These are phyloP conservation scores for Helotiales sp. DNA, from an alignment of 2,329 filamentous ascomycete genomes.

Conservation along the genomic window DNA sequence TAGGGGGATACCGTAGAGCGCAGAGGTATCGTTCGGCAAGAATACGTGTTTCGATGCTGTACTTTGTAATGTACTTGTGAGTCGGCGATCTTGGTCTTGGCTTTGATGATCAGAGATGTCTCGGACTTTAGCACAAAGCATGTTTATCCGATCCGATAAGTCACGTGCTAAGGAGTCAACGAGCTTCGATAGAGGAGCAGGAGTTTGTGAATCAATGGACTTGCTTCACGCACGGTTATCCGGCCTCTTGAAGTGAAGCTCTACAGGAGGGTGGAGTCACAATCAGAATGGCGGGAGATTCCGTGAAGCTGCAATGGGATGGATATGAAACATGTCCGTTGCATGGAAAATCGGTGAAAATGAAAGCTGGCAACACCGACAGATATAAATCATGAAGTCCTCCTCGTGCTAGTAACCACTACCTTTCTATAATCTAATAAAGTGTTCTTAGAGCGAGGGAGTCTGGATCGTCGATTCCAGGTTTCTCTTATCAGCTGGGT, in stretches of 20 bases:
- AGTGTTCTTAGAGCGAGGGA: not conserved
- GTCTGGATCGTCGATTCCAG: not conserved
- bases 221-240: not conserved
- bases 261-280: not conserved
- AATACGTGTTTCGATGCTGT: not conserved
- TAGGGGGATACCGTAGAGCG: too few species aligned
- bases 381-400: not conserved
- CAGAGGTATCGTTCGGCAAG: not conserved
- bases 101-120: too few species aligned
- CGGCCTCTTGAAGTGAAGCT: not conserved
- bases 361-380: conserved; percentile 17
- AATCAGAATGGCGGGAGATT: not conserved
- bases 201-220: too few species aligned
- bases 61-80: not conserved
- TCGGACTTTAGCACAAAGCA: too few species aligned
- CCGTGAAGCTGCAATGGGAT: conserved; percentile 8
- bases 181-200: too few species aligned
- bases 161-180: too few species aligned
- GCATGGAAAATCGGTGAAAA: not conserved
- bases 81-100: not conserved
- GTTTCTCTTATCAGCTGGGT: too few species aligned
- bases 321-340: conserved; percentile 13
- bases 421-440: not conserved
- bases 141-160: too few species aligned
- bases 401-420: not conserved